A percentile compares a stretch with the other conserved stretches of the same genome.
Evolutionary conservation across 2,329 filamentous ascomycete species (phyloP).

Genomic region (Celoporthe dispersa): DNA sequence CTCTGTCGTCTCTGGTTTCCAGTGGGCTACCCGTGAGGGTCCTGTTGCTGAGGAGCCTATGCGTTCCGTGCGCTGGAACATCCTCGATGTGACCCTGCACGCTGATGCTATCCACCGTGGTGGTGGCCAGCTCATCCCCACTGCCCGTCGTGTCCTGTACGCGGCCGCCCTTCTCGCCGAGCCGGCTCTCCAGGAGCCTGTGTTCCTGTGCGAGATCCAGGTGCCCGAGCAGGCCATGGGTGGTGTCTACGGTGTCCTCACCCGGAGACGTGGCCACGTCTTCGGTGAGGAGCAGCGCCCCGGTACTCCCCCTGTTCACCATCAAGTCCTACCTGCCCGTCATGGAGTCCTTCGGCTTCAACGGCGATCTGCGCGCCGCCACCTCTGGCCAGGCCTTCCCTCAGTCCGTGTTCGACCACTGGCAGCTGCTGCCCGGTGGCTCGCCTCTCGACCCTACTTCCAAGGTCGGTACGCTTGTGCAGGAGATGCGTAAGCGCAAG

Average conservation of each 20-base stretch:
- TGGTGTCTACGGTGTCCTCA: constrained; percentile 99
- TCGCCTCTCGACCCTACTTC: constrained; percentile 82
- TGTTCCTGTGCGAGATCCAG: constrained; percentile 99
- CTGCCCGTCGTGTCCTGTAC: constrained; percentile 95
- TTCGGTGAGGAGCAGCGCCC: constrained; percentile 98
- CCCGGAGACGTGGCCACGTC: constrained; percentile 97
- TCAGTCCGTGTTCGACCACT: constrained; percentile 98
- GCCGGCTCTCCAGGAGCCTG: constrained; percentile 90
- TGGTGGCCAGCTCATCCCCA: constrained; percentile 98
- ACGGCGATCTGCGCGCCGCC: constrained; percentile 89
- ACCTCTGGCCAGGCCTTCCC: constrained; percentile 99
- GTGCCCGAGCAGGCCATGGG: constrained; percentile 98
- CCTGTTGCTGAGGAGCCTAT: constrained; percentile 98
- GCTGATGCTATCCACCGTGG: constrained; percentile 99
- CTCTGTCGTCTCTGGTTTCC: constrained; percentile 99
- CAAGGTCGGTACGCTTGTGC: constrained; percentile 83
- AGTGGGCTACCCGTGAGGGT: constrained; percentile 98
- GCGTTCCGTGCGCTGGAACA: constrained; percentile 97
- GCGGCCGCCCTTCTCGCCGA: constrained; percentile 89
- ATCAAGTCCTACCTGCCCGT: constrained; percentile 60
- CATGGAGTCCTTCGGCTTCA: constrained; percentile 74
- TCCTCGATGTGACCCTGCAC: constrained; percentile 99
- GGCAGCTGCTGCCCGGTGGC: constrained; percentile 94
- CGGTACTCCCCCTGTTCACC: constrained; percentile 98
- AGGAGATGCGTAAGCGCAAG: constrained; percentile 97